Conservation (phyloP, 75 land plant genomes). For the Azolla pinnata region DNA sequence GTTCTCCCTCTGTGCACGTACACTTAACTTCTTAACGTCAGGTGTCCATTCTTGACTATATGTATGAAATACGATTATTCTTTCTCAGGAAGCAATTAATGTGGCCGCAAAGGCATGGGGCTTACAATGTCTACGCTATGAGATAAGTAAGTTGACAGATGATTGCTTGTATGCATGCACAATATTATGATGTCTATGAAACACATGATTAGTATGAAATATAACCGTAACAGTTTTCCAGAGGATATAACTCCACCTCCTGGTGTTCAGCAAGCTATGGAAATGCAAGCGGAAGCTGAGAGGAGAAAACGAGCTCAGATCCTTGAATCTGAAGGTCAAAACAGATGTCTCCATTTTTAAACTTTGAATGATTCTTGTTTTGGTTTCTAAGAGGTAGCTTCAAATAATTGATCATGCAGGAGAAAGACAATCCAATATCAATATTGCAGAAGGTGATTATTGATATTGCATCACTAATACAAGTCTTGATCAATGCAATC, state of each 20-base stretch:
- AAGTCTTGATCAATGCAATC: neutral
- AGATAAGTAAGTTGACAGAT: slow-evolving; percentile 76
- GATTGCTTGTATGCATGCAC: too few relatives aligned
- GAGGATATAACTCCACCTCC: slow-evolving; percentile 92
- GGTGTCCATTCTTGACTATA: too few relatives aligned
- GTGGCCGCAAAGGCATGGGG: slow-evolving; percentile 83
- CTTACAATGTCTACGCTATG: slow-evolving; percentile 79
- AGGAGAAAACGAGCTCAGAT: slow-evolving; percentile 85
- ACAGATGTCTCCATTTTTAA: neutral
- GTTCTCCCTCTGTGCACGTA: too few relatives aligned
- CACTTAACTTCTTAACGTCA: too few relatives aligned
- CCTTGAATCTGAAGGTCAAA: slow-evolving; percentile 83
- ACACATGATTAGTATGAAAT: too few relatives aligned
- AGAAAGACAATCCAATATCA: slow-evolving; percentile 76
- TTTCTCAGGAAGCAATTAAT: slow-evolving; percentile 62
- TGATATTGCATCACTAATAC: neutral
- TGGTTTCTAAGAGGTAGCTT: neutral
- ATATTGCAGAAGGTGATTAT: slow-evolving; percentile 73
- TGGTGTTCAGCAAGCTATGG: slow-evolving; percentile 86
- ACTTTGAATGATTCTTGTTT: neutral
- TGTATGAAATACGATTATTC: too few relatives aligned
- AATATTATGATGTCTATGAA: neutral
- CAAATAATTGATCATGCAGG: slow-evolving; percentile 27
- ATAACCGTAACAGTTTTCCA: too few relatives aligned
- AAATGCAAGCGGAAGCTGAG: slow-evolving; percentile 99